phyloP scores from a whole-genome alignment of 768 basidiomycete genomes.

The Thelephora ganbajun region DNA sequence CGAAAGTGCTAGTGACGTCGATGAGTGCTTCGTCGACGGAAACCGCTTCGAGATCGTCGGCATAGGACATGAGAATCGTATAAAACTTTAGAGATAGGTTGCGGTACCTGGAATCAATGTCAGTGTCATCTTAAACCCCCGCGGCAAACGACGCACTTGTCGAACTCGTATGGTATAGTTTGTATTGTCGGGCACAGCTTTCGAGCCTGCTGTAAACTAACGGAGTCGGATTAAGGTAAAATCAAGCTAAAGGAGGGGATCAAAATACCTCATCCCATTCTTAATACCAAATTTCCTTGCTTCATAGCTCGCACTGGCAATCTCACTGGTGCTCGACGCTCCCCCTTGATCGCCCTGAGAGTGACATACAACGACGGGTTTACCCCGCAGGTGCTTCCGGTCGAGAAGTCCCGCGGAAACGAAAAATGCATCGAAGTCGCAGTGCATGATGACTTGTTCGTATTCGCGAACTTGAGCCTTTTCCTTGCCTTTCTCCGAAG shows the following conservation, averaged over 20 bases:
- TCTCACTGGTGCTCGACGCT: constrained; percentile 76
- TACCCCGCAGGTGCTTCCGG: constrained; percentile 71
- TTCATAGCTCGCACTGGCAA: constrained; percentile 91
- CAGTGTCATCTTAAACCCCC: constrained; percentile 2
- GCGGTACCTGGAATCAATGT: constrained; percentile 52
- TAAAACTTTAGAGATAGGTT: constrained; percentile 79
- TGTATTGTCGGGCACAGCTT: constrained; percentile 57
- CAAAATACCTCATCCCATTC: constrained; percentile 84
- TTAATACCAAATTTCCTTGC: constrained; percentile 77
- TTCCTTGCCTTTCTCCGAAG: constrained; percentile 39
- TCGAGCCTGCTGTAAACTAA: constrained; percentile 66
- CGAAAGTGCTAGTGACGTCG: constrained; percentile 61
- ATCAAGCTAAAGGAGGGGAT: not conserved
- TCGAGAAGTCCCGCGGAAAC: constrained; percentile 79
- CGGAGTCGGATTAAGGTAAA: not conserved
- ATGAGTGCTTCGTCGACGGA: constrained; percentile 94
- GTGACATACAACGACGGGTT: constrained; percentile 92
- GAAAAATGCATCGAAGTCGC: constrained; percentile 96
- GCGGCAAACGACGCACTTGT: constrained; percentile 31
- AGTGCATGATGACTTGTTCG: constrained; percentile 74
- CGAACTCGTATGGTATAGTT: constrained; percentile 92
- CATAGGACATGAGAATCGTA: constrained; percentile 78
- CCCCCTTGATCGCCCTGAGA: constrained; percentile 70
- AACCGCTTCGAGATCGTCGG: constrained; percentile 88
- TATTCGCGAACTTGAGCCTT: constrained; percentile 30